Evolutionary conservation across 176 grass and related monocot genomes (phyloP), one percentile per base, ranked within the genome.

Genomic region (Musa troglodytarum): DNA sequence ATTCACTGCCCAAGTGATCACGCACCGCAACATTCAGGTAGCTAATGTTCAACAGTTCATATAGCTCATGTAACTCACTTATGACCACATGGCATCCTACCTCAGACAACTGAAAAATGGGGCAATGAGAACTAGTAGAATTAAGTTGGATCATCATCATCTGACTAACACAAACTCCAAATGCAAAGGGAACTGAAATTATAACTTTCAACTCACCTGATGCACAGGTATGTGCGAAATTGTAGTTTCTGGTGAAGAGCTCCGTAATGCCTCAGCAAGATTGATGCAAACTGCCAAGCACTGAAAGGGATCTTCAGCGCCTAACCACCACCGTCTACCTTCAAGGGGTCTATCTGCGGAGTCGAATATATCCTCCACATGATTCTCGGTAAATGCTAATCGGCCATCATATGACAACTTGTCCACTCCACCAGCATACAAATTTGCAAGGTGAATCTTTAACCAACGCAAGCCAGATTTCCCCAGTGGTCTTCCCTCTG

Each of bases 361-460:
- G 78, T 98, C 95, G 74, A 94, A 98, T 78, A 98, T 91, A 78
- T 98, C 95, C 52, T 98, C 95, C 78, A 98, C 68, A 49, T 98
- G 88, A 85, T 75, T 91, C 62, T 98, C 86, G 24, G 95, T 82
- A 82, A 98, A 98, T 83, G 86, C 82, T 81, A 98, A 57, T 17
- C 90, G 82, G 10, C 86, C 90, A 78, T 93, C 95, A 71, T 91
- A 94, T 8, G 90, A 94, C 64, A 94, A 86, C 78, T 98, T 98
- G 74, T 98, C 90, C 63, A 98, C 95, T 85, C 95, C 95, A 75
- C 90, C 90, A 81, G 86, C 90, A 86, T 91, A 98, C 29, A 98
- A 84, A 89, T 98, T 98, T 87, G 90, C 95, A 63, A 98, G 63
- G 75, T 98, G 95, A 77, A 98, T 98, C 79, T 98, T 94, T 74